Percentiles rank a stretch among this genome's conserved stretches.
These are phyloP conservation scores for Phyllosticta citrichinensis DNA, from an alignment of 2,329 filamentous ascomycete genomes.

Conservation along the genomic window DNA sequence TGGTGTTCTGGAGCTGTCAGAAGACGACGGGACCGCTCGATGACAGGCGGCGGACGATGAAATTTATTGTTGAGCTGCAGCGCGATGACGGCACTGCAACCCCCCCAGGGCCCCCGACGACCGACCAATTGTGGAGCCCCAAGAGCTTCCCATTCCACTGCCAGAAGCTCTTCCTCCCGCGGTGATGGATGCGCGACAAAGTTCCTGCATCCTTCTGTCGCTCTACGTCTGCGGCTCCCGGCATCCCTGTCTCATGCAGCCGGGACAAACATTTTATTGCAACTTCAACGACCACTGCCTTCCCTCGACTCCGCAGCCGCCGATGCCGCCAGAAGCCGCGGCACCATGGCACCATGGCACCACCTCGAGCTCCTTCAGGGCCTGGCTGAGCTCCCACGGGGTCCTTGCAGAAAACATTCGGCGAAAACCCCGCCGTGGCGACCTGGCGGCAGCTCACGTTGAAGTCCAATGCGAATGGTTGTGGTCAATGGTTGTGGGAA, in stretches of 20 bases:
- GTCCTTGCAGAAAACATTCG: background rate
- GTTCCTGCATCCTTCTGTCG: background rate
- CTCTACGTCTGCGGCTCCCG: background rate
- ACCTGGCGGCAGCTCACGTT: background rate
- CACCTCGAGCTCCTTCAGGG: background rate
- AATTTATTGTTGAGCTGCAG: slow-evolving; percentile 1
- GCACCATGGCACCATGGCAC: background rate
- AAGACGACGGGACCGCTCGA: background rate
- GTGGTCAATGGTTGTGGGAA: background rate
- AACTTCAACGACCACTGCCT: background rate
- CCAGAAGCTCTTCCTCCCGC: background rate
- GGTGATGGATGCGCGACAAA: too few species aligned
- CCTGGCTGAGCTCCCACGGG: background rate
- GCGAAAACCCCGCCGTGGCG: background rate
- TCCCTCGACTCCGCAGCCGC: too few species aligned
- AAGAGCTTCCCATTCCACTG: background rate
- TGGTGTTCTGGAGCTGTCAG: background rate
- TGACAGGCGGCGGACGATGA: background rate
- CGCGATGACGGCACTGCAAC: background rate
- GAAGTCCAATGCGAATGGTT: background rate
- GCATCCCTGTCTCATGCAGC: background rate
- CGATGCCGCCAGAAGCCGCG: background rate
- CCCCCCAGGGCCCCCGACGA: background rate
- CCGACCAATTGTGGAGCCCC: background rate
- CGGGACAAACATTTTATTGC: background rate